Base-by-base conservation (phyloP, 2,329 filamentous ascomycete species). In the Phyllosticta capitalensis region DNA sequence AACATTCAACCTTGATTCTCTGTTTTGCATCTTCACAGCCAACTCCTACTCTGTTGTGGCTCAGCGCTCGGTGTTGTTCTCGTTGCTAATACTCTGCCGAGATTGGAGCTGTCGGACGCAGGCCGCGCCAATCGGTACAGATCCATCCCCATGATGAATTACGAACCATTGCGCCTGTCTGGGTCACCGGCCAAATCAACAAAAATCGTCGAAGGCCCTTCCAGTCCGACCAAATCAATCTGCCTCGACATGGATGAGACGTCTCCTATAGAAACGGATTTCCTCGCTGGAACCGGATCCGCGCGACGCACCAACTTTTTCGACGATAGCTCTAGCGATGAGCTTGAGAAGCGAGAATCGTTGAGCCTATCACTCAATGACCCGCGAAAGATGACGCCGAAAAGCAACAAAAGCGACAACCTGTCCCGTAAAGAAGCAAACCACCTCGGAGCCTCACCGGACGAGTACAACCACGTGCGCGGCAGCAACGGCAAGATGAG, bases 171-270 rank as follows among this genome's bases (percentile, higher is more conserved):
- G n/a, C 52, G 61, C 20, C 55, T 63, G 7, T 64, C 62, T 24
- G 33, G 56, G 17, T 61, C 61, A 9, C 62, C 59, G 12, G 61
- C 62, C 5, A 30, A 48, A 30, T 70, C 69, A 56, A 70, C 72
- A 19, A 63, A 64, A 48, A 62, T 74, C 20, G 68, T 69, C 20
- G 61, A 67, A 24, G 64, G 63, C 26, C 58, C 69, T 19, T 62
- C 60, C 17, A 73, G 71, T 64, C 71, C 71, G 12, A 67, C 67
- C 6, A 66, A 66, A 51, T 73, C 70, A 61, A 63, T 74, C n/a
- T 67, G 67, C 61, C 67, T 72, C 20, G 64, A 68, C 33, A 65
- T 71, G 58, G 63, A 67, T 61, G 70, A 56, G 19, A 30, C 58
- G 21, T 26, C 54, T 21, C 28, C 33, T 10, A 38, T 49, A n/a